These are phyloP conservation scores for Yamagishiella unicocca DNA, from an alignment of 139 green algal genomes.

Conservation along the genomic window DNA sequence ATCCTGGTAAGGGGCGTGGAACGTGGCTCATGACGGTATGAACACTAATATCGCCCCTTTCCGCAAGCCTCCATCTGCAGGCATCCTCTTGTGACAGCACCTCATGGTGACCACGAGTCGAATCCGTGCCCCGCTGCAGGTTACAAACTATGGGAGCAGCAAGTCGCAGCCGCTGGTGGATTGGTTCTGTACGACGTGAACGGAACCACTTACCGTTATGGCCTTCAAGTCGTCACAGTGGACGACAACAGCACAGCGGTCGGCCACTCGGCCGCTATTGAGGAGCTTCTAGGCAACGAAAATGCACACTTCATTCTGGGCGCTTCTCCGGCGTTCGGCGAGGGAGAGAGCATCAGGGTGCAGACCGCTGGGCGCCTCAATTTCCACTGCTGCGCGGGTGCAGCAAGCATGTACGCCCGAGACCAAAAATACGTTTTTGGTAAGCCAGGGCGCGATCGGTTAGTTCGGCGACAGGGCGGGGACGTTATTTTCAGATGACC, in stretches of 20 bases:
- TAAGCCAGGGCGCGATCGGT: not conserved
- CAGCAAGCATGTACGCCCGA: not conserved
- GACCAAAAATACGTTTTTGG: slow-evolving; percentile 32
- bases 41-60: no score
- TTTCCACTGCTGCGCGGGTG: slow-evolving; percentile 33
- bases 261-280: not conserved
- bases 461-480: no score
- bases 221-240: not conserved
- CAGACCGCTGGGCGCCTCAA: slow-evolving; percentile 16
- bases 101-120: no score
- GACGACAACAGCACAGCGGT: slow-evolving; percentile 16
- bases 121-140: not conserved
- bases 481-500: no score
- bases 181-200: not conserved
- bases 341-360: not conserved
- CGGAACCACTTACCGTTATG: not conserved
- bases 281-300: not conserved
- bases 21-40: no score
- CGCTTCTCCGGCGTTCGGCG: not conserved
- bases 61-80: no score
- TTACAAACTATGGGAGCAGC: slow-evolving; percentile 6
- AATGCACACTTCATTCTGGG: slow-evolving; percentile 21
- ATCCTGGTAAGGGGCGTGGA: no score
- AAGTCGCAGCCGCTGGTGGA: not conserved
- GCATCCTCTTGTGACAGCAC: no score